Conservation (phyloP, 192 early-diverging fungal genomes). For the Entophlyctis luteolus region DNA sequence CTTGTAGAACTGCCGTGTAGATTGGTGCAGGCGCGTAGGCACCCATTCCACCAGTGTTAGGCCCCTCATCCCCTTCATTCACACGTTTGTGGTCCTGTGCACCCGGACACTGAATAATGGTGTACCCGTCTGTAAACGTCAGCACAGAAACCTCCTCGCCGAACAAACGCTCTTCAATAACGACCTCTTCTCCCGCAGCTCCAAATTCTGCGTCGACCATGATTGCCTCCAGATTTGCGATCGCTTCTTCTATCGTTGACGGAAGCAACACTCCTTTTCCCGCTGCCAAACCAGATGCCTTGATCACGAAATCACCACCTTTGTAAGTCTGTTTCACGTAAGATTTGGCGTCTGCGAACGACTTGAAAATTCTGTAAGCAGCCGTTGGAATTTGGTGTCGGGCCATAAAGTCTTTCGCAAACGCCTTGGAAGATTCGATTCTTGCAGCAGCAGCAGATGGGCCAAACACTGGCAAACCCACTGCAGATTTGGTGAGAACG, state of each 20-base stretch:
- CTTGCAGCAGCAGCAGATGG: slow-evolving; percentile 82
- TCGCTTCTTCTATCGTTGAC: slow-evolving; percentile 75
- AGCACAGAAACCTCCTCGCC: slow-evolving; percentile 93
- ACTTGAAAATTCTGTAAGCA: slow-evolving; percentile 80
- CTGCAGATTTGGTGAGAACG: slow-evolving; percentile 31
- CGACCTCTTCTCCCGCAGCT: slow-evolving; percentile 71
- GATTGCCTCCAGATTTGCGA: slow-evolving; percentile 76
- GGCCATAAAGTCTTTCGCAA: slow-evolving; percentile 98
- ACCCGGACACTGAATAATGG: slow-evolving; percentile 79
- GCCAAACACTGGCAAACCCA: slow-evolving; percentile 87
- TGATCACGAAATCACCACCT: slow-evolving; percentile 72
- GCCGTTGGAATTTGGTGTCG: slow-evolving; percentile 95
- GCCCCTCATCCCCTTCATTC: slow-evolving; percentile 86
- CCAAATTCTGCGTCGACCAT: slow-evolving; percentile 93
- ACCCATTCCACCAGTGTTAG: slow-evolving; percentile 99
- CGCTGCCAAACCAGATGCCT: slow-evolving; percentile 95
- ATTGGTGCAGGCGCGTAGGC: slow-evolving; percentile 95
- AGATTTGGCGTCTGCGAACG: slow-evolving; percentile 64
- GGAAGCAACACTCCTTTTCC: slow-evolving; percentile 98
- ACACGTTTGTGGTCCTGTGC: slow-evolving; percentile 99
- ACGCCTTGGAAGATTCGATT: slow-evolving; percentile 98
- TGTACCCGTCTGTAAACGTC: slow-evolving; percentile 93
- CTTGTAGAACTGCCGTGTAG: slow-evolving; percentile 71
- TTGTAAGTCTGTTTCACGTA: slow-evolving; percentile 57
- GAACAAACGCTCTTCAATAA: slow-evolving; percentile 89